These are phyloP conservation scores for Fistulifera solaris DNA, from an alignment of 108 stramenopile species.

Conservation along the genomic window DNA sequence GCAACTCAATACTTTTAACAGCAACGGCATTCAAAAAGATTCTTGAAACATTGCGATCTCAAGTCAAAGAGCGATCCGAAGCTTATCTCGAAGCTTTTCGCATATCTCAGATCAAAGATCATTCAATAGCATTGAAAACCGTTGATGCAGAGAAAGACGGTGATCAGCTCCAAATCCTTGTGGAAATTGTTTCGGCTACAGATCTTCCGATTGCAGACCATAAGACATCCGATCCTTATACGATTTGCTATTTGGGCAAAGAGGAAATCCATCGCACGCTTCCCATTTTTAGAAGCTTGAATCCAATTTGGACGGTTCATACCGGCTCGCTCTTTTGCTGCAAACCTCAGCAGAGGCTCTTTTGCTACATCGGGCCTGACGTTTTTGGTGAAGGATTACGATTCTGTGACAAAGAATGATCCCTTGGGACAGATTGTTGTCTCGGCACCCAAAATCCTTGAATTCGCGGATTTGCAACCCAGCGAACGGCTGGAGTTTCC, in stretches of 20 bases:
- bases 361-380: slow-evolving; percentile 22
- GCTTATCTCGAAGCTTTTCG: slow-evolving; percentile 1
- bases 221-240: slow-evolving; percentile 52
- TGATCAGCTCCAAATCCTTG: slow-evolving; percentile 20
- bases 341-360: slow-evolving; percentile 41
- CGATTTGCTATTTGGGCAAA: slow-evolving; percentile 33
- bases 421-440: slow-evolving; percentile 38
- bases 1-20: too few species aligned
- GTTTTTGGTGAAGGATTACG: slow-evolving; percentile 61
- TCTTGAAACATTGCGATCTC: slow-evolving; percentile 5
- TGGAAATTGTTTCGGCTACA: slow-evolving; percentile 66
- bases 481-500: slow-evolving; percentile 37
- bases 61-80: slow-evolving; percentile 13
- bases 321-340: slow-evolving; percentile 59
- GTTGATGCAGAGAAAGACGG: not conserved
- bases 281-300: slow-evolving; percentile 28
- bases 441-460: slow-evolving; percentile 9
- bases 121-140: not conserved
- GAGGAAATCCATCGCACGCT: slow-evolving; percentile 51
- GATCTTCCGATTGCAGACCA: slow-evolving; percentile 55
- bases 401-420: slow-evolving; percentile 30
- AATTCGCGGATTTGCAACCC: slow-evolving; percentile 18
- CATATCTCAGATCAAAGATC: not conserved
- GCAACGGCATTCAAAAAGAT: slow-evolving; percentile 13
- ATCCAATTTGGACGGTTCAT: slow-evolving; percentile 71